Conservation (phyloP, 2,329 filamentous ascomycete species). For the Penicillium sp. region DNA sequence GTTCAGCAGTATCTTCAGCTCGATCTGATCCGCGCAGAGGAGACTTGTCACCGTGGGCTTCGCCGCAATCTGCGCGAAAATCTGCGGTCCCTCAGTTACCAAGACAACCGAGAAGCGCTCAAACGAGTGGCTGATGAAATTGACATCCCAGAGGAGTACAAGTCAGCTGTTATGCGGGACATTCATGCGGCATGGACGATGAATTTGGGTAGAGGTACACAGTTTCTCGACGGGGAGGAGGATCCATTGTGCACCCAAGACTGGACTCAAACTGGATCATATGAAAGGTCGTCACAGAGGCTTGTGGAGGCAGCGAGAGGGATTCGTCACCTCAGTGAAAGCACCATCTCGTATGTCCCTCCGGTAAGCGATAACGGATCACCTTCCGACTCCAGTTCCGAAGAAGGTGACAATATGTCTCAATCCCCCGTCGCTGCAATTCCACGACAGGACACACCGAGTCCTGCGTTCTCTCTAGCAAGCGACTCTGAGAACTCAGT, state of each 20-base stretch:
- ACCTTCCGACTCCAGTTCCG: not conserved
- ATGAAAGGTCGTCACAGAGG: too few species aligned
- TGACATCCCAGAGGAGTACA: not conserved
- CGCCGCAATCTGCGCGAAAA: conserved; percentile 8
- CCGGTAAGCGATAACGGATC: not conserved
- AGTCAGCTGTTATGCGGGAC: not conserved
- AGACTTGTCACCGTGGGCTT: conserved; percentile 7
- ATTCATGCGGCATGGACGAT: conserved; percentile 1
- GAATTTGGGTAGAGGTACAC: not conserved
- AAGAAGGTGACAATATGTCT: not conserved
- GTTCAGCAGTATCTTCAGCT: conserved; percentile 27
- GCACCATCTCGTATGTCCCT: not conserved
- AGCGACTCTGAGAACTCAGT: not conserved
- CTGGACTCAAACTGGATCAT: too few species aligned
- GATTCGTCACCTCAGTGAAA: not conserved
- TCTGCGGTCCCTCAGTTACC: not conserved
- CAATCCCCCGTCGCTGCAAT: not conserved
- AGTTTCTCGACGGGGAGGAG: not conserved
- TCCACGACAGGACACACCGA: not conserved
- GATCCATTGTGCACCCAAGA: not conserved
- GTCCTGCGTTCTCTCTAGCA: not conserved
- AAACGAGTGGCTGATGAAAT: not conserved
- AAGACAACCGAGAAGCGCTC: not conserved
- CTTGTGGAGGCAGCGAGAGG: not conserved
- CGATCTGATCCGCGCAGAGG: conserved; percentile 5